Evolutionary conservation across 345 rosid species (phyloP).

Genomic region (Viola odorata): DNA sequence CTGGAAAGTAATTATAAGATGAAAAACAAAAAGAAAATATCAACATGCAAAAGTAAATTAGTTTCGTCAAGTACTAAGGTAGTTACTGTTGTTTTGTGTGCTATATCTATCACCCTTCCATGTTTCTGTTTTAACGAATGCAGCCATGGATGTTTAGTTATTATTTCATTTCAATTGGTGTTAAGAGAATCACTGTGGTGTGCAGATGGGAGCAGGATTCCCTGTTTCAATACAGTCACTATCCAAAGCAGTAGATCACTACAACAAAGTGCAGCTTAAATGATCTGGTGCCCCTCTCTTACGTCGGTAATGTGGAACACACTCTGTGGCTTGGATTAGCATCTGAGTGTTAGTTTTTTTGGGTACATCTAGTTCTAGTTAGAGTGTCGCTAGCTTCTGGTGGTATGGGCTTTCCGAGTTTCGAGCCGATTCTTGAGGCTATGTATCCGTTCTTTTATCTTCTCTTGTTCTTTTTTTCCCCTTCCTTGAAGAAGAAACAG

Average conservation of each 20-base stretch:
- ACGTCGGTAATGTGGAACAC: no score
- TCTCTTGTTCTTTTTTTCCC: no score
- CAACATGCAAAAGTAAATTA: neutral
- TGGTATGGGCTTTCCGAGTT: no score
- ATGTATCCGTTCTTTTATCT: no score
- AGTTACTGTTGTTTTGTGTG: neutral
- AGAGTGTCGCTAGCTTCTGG: no score
- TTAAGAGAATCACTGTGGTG: neutral
- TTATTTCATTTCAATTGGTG: no score
- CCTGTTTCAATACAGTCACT: slow-evolving; percentile 80
- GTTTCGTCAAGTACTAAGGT: neutral
- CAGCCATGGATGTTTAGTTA: neutral
- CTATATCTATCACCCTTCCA: neutral
- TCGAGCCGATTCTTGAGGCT: no score
- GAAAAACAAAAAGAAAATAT: neutral
- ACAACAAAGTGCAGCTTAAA: slow-evolving; percentile 47
- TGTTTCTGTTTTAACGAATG: neutral
- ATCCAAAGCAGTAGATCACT: slow-evolving; percentile 86
- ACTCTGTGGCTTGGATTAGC: no score
- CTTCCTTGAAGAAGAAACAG: no score
- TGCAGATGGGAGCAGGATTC: slow-evolving; percentile 93
- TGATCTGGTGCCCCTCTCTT: slow-evolving; percentile 14
- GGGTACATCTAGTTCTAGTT: no score
- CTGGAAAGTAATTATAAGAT: no score
- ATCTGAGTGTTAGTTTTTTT: no score